These are phyloP conservation scores for Beauveria sp. DNA, from an alignment of 2,329 filamentous ascomycete genomes.

Conservation along the genomic window DNA sequence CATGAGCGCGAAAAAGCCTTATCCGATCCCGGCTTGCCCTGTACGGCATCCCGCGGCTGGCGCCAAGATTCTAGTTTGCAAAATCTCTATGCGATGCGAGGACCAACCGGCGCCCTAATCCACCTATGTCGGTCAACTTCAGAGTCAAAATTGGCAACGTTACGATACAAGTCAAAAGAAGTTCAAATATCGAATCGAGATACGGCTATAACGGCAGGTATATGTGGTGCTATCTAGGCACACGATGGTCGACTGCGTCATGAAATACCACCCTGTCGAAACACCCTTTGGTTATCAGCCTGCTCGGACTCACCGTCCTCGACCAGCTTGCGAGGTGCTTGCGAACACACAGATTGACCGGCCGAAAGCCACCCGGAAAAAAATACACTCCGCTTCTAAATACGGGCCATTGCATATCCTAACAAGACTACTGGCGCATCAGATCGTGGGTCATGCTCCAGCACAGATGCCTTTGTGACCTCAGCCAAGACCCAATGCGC, in stretches of 20 bases:
- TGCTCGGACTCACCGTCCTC: no score
- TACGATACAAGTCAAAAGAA: not conserved
- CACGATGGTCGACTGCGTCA: not conserved
- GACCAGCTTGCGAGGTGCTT: not conserved
- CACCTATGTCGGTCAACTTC: not conserved
- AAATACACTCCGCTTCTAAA: not conserved
- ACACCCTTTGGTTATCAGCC: not conserved
- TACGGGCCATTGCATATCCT: not conserved
- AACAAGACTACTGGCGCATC: not conserved
- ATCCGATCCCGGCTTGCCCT: slow-evolving; percentile 1
- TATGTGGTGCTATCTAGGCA: not conserved
- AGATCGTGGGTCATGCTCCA: not conserved
- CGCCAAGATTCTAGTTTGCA: not conserved
- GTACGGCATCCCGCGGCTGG: not conserved
- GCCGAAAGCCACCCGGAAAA: not conserved
- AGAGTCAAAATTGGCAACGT: not conserved
- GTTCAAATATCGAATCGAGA: not conserved
- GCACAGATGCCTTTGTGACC: slow-evolving; percentile 6
- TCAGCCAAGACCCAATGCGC: slow-evolving; percentile 4
- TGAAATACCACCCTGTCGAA: not conserved
- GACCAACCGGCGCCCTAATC: not conserved
- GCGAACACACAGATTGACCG: not conserved
- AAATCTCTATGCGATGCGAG: not conserved
- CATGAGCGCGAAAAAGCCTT: not conserved
- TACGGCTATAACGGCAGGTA: not conserved